Base-by-base conservation (phyloP, 495 filamentous ascomycete genomes). In the Sabuloglossum arenarium region DNA sequence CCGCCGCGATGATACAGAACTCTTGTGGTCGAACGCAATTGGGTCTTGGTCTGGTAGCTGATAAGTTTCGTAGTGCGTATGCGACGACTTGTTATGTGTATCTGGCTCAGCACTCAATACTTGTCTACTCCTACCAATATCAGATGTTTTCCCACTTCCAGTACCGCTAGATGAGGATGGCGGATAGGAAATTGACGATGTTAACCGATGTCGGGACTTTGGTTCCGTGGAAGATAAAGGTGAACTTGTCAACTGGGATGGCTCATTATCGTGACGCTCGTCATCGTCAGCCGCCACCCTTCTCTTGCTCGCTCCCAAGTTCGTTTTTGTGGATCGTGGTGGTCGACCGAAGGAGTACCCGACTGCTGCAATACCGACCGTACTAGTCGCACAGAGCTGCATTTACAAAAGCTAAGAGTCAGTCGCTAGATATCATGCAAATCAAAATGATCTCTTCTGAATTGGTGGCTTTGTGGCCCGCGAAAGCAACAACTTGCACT, bases 361-460 rank as follows among this genome's bases (percentile, higher is more conserved):
- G 45, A 78, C 73, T 47, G 79, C 73, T 59, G 81, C 80, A 59
- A 81, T 75, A 66, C 77, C 79, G 66, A 84, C 72, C 56, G 81
- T 83, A 71, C 79, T 78, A 61, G 79, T 69, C 61, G 81, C 81
- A 80, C 81, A 84, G 39, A 85, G 74, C 81, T 85, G 64, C 63
- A 45, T 51, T 30, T 6, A 29, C 2, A 19, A 19, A 16, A 51
- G 28, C 11, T 29, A 14, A 51, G 16, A 39, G 47, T 51, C 25
- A 51, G 47, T 30, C 28, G 47, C 47, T 27, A 51, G 39, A 43
- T 21, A 12, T 51, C 47, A 51, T 55, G 53, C 30, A 39, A 43
- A 37, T 39, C 23, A 43, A 12, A 27, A 37, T 55, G 30, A 55
- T 25, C 30, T 37, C 53, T 43, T 30, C 53, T 43, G 53, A 55